Evolutionary conservation across 2,329 filamentous ascomycete genomes (phyloP).

Genomic region (Polychaeton citri): DNA sequence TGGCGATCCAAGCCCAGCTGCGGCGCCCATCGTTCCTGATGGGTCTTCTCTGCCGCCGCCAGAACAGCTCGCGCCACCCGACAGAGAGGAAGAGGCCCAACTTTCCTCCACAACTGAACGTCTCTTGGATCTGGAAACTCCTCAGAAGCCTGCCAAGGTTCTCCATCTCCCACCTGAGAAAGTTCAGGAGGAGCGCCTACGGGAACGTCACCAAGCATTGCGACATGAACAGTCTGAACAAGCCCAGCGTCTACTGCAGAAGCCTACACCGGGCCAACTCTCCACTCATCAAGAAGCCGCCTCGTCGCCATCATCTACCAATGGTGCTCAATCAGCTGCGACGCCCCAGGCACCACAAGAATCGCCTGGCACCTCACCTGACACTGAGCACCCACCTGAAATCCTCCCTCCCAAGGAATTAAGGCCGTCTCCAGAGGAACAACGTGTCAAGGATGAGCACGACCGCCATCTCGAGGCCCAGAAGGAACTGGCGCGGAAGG

Average conservation of each 20-base stretch:
- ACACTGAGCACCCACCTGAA: constrained; percentile 16
- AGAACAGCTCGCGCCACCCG: constrained; percentile 11
- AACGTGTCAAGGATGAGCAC: constrained; percentile 38
- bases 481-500: constrained; percentile 30
- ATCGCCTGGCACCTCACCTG: constrained; percentile 23
- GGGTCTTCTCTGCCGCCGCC: constrained; percentile 3
- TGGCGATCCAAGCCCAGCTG: too few species aligned
- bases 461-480: constrained; percentile 38
- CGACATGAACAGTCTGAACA: constrained; percentile 24
- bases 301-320: constrained; percentile 50
- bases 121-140: constrained; percentile 11
- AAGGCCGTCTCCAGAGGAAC: constrained; percentile 22
- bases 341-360: constrained; percentile 52
- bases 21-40: too few species aligned
- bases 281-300: constrained; percentile 20
- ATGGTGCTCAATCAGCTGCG: constrained; percentile 54
- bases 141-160: constrained; percentile 20
- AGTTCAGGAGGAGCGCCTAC: constrained; percentile 33
- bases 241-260: constrained; percentile 24
- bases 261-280: constrained; percentile 12
- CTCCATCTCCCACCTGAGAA: constrained; percentile 38
- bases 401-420: constrained; percentile 19
- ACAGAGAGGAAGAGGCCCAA: constrained; percentile 14
- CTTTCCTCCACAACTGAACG: constrained; percentile 11
- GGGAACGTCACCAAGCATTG: constrained; percentile 27